phyloP scores from a whole-genome alignment of 805 yeast genomes.

The Nakazawaea pomicola region DNA sequence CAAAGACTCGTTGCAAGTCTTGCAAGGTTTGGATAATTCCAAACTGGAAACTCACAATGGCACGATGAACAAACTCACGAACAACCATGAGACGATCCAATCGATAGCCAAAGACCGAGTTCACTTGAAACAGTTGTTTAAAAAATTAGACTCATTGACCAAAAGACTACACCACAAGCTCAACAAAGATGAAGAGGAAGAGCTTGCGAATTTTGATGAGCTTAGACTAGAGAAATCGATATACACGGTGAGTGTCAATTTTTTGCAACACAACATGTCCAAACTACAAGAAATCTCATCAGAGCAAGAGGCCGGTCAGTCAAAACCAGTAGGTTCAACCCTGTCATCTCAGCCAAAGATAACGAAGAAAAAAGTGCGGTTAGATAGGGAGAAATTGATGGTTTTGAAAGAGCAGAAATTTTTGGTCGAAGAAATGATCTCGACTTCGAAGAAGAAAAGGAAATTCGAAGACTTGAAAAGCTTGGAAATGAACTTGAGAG shows the following conservation, averaged over 20 bases:
- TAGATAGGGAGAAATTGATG: conserved; percentile 68
- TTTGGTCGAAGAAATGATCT: conserved; percentile 60
- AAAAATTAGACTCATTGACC: conserved; percentile 44
- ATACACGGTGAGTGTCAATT: conserved; percentile 49
- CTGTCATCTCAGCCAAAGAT: conserved; percentile 24
- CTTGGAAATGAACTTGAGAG: conserved; percentile 52
- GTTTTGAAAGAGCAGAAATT: conserved; percentile 82
- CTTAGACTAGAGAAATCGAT: conserved; percentile 46
- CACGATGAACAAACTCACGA: conserved; percentile 8
- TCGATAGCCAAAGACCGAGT: conserved; percentile 38
- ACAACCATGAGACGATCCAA: conserved; percentile 18
- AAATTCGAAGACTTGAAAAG: conserved; percentile 72
- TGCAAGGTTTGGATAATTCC: conserved; percentile 4
- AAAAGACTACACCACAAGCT: conserved; percentile 34
- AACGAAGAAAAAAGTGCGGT: conserved; percentile 50
- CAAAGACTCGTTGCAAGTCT: conserved; percentile 8
- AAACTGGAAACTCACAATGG: not conserved
- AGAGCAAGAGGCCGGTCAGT: too few relatives aligned
- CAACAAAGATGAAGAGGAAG: conserved; percentile 13
- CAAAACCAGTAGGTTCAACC: too few relatives aligned
- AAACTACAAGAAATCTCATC: conserved; percentile 58
- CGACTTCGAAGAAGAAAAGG: conserved; percentile 57
- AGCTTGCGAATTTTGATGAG: conserved; percentile 33
- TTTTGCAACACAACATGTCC: conserved; percentile 63
- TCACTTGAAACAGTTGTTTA: conserved; percentile 43